phyloP scores from a whole-genome alignment of 768 basidiomycete genomes.

The Obba rivulosa region DNA sequence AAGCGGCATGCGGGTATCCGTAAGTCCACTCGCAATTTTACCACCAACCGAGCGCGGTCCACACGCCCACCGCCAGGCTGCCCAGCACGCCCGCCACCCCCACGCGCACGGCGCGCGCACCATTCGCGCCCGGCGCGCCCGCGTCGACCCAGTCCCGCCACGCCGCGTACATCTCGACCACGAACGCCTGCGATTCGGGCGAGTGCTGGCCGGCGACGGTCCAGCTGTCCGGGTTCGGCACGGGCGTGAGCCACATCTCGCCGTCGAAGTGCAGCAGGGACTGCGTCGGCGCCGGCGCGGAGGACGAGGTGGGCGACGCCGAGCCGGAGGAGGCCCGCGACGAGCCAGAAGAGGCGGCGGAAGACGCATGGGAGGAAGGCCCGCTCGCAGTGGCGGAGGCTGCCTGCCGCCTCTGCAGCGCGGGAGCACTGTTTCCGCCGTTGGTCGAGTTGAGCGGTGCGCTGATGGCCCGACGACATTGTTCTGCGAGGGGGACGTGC shows the following conservation, averaged over 20 bases:
- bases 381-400: neutral
- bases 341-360: constrained; percentile 4
- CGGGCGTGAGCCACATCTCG: constrained; percentile 66
- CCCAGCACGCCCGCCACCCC: neutral
- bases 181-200: constrained; percentile 78
- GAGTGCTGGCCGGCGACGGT: constrained; percentile 44
- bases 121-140: constrained; percentile 50
- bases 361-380: constrained; percentile 10
- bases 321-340: neutral
- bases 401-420: constrained; percentile 1
- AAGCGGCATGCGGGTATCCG: too few relatives aligned
- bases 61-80: too few relatives aligned
- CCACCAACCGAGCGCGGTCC: too few relatives aligned
- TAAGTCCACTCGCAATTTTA: too few relatives aligned
- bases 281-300: constrained; percentile 8
- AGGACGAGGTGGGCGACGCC: constrained; percentile 1
- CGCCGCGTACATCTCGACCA: constrained; percentile 67
- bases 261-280: constrained; percentile 42
- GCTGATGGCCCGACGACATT: constrained; percentile 37
- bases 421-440: neutral
- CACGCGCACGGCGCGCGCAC: neutral
- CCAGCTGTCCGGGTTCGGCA: constrained; percentile 66
- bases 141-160: constrained; percentile 67
- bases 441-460: constrained; percentile 1
- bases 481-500: constrained; percentile 54